phyloP scores from a whole-genome alignment of 371 early-diverging fungal species.

The Zychaea mexicana region DNA sequence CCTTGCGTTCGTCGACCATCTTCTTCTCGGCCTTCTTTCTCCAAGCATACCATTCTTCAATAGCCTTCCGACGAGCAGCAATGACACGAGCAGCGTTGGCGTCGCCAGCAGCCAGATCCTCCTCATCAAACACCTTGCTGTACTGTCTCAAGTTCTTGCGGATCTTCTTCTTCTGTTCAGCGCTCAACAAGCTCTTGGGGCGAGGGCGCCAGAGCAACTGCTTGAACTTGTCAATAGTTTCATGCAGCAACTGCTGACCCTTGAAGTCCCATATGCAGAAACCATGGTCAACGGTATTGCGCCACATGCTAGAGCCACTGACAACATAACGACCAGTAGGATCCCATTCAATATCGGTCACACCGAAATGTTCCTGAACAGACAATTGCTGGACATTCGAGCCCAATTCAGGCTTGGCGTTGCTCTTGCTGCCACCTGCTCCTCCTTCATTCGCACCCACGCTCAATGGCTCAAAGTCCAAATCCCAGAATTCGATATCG shows the following conservation, averaged over 20 bases:
- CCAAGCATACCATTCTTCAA: conserved; percentile 83
- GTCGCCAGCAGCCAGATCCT: conserved; percentile 76
- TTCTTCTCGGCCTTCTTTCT: conserved; percentile 67
- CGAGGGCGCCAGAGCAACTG: conserved; percentile 96
- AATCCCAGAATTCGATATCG: conserved; percentile 94
- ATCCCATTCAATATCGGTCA: conserved; percentile 97
- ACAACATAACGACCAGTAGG: conserved; percentile 95
- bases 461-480: conserved; percentile 73
- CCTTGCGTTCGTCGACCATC: conserved; percentile 61
- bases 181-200: conserved; percentile 80
- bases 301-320: conserved; percentile 88
- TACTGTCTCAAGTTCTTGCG: conserved; percentile 91
- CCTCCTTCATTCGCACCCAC: too few relatives aligned
- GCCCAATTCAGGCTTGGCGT: conserved; percentile 51
- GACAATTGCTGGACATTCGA: conserved; percentile 59
- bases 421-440: conserved; percentile 52
- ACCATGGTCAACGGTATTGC: conserved; percentile 82
- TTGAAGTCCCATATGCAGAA: conserved; percentile 92
- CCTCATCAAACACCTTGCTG: conserved; percentile 86
- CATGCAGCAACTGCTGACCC: conserved; percentile 81
- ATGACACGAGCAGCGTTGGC: conserved; percentile 73
- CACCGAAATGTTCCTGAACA: conserved; percentile 89
- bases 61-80: conserved; percentile 72
- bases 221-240: conserved; percentile 83
- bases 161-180: conserved; percentile 84